Evolutionary conservation across 108 stramenopile genomes (phyloP).

Genomic region (Discostella pseudostelligera): DNA sequence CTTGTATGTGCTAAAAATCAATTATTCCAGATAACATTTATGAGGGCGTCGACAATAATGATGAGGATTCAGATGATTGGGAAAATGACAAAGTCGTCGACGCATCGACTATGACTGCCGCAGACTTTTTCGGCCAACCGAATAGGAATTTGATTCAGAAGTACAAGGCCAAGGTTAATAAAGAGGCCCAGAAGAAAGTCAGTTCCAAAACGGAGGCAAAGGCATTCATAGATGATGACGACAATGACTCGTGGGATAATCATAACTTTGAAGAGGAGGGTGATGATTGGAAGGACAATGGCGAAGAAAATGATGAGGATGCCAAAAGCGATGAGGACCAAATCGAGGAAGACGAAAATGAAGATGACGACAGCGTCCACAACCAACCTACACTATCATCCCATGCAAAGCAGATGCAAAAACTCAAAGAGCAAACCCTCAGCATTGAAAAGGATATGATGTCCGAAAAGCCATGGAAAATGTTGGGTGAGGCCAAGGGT

Average conservation of each 20-base stretch:
- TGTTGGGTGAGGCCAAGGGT: slow-evolving; percentile 87
- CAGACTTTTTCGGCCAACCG: slow-evolving; percentile 82
- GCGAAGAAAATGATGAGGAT: slow-evolving; percentile 40
- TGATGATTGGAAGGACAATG: slow-evolving; percentile 36
- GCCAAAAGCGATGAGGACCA: slow-evolving; percentile 43
- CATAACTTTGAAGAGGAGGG: slow-evolving; percentile 76
- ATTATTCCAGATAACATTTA: slow-evolving; percentile 49
- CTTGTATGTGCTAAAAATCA: not conserved
- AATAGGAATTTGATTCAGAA: slow-evolving; percentile 54
- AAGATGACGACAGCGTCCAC: slow-evolving; percentile 12
- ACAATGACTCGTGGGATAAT: slow-evolving; percentile 82
- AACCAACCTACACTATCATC: slow-evolving; percentile 32
- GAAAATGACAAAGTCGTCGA: slow-evolving; percentile 51
- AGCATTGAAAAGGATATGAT: slow-evolving; percentile 90
- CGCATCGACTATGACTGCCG: slow-evolving; percentile 76
- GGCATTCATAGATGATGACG: slow-evolving; percentile 33
- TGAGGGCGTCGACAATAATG: slow-evolving; percentile 44
- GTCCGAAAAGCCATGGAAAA: slow-evolving; percentile 95
- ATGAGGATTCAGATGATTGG: slow-evolving; percentile 44
- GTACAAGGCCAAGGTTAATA: slow-evolving; percentile 22
- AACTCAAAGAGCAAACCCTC: slow-evolving; percentile 79
- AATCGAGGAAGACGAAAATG: slow-evolving; percentile 42
- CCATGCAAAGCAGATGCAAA: slow-evolving; percentile 50
- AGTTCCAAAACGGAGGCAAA: slow-evolving; percentile 16
- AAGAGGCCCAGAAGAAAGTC: slow-evolving; percentile 15